A percentile compares a stretch with the other conserved stretches of the same genome.
Evolutionary conservation across 2,329 filamentous ascomycete genomes (phyloP).

Genomic region (Cladosporium sp.): DNA sequence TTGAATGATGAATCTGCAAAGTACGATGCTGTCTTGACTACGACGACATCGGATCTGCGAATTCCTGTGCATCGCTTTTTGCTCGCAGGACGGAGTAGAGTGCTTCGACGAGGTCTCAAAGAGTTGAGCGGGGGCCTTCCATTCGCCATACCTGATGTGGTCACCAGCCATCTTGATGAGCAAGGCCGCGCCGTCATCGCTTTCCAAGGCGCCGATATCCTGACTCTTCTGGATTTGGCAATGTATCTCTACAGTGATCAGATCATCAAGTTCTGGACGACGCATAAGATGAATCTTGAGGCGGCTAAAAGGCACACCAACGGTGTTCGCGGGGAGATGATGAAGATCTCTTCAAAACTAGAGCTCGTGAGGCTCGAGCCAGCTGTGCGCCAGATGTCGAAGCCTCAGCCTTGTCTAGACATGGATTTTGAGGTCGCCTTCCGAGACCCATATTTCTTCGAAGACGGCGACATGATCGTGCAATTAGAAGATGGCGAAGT

Average conservation of each 20-base stretch:
- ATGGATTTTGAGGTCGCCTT: constrained; percentile 68
- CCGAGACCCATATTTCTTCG: constrained; percentile 65
- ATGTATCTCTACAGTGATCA: constrained; percentile 78
- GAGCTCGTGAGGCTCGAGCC: constrained; percentile 69
- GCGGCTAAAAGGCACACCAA: too few relatives aligned
- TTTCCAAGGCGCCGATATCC: constrained; percentile 68
- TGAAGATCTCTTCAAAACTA: constrained; percentile 72
- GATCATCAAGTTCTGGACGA: constrained; percentile 82
- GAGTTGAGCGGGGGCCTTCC: constrained; percentile 52
- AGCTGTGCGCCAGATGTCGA: constrained; percentile 70
- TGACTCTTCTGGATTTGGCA: constrained; percentile 74
- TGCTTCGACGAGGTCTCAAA: constrained; percentile 60
- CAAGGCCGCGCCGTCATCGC: constrained; percentile 56
- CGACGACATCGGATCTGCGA: constrained; percentile 61
- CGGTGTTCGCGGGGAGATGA: constrained; percentile 80
- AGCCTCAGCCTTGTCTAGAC: constrained; percentile 60
- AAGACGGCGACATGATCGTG: constrained; percentile 73
- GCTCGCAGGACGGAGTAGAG: constrained; percentile 66
- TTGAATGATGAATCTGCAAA: constrained; percentile 45
- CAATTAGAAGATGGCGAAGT: constrained; percentile 70
- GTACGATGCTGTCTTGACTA: constrained; percentile 44
- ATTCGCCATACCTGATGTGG: constrained; percentile 56
- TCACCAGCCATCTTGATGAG: constrained; percentile 52
- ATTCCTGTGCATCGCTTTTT: constrained; percentile 84
- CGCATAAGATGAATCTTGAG: constrained; percentile 62